Evolutionary conservation across 257 asterid species (phyloP).

Genomic region (Solanum arcanum): DNA sequence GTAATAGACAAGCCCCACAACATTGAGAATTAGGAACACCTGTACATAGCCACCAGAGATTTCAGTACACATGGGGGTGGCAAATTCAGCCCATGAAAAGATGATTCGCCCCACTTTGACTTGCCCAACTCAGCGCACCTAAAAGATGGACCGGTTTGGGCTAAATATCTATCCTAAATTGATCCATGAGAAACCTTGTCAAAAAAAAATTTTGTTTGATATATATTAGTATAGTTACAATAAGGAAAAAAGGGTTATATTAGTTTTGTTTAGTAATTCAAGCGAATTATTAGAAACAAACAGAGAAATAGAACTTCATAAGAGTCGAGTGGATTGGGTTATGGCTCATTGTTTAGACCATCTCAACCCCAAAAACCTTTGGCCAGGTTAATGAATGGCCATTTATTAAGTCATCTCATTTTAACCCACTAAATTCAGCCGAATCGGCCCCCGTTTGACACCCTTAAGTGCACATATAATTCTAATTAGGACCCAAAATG

Average conservation of each 20-base stretch:
- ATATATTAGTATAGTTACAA: not conserved
- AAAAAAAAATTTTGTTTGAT: not conserved
- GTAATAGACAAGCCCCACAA: constrained; percentile 86
- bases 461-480: not conserved
- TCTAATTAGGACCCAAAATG: constrained; percentile 3
- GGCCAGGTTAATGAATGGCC: not conserved
- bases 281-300: not conserved
- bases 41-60: constrained; percentile 22
- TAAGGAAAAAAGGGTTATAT: no score
- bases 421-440: not conserved
- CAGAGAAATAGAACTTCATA: not conserved
- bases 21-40: constrained; percentile 88
- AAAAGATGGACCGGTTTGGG: not conserved
- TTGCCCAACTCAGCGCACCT: not conserved
- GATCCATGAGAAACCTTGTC: not conserved
- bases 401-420: not conserved
- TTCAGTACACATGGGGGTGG: not conserved
- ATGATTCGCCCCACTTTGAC: not conserved
- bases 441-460: not conserved
- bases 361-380: not conserved
- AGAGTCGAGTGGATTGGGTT: not conserved
- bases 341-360: not conserved
- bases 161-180: not conserved
- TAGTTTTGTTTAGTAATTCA: not conserved
- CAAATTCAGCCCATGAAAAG: not conserved